Evolutionary conservation across 306 rosid genomes (phyloP).

Genomic region (Cicer chorassanicum): DNA sequence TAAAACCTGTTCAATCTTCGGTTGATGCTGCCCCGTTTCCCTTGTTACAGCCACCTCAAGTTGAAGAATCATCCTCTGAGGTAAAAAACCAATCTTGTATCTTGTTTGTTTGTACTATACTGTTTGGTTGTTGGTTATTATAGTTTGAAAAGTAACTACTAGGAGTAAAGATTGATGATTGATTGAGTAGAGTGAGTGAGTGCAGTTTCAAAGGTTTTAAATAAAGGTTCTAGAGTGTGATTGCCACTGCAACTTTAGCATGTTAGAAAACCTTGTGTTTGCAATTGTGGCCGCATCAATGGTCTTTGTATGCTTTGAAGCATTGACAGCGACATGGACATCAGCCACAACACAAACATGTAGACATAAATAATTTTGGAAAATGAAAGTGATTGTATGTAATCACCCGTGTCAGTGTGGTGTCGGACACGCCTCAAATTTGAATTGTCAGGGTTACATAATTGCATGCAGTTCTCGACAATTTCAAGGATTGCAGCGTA

Average conservation of each 20-base stretch:
- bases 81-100: constrained; percentile 43
- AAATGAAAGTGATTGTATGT: neutral
- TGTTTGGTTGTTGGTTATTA: constrained; percentile 17
- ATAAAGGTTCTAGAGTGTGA: neutral
- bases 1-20: constrained; percentile 61
- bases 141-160: constrained; percentile 1
- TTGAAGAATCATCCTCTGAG: constrained; percentile 66
- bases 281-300: neutral
- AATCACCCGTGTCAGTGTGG: neutral
- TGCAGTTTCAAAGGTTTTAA: neutral
- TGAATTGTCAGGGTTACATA: neutral
- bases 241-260: neutral
- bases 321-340: neutral
- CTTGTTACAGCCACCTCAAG: constrained; percentile 58
- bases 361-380: neutral
- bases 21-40: constrained; percentile 65
- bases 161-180: neutral
- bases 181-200: constrained; percentile 9
- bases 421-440: neutral
- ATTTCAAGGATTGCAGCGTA: neutral
- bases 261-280: neutral
- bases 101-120: constrained; percentile 12
- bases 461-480: neutral
- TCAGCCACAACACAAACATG: neutral
- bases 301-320: neutral